phyloP scores from a whole-genome alignment of 345 rosid genomes.

The Noccaea bulbosa region DNA sequence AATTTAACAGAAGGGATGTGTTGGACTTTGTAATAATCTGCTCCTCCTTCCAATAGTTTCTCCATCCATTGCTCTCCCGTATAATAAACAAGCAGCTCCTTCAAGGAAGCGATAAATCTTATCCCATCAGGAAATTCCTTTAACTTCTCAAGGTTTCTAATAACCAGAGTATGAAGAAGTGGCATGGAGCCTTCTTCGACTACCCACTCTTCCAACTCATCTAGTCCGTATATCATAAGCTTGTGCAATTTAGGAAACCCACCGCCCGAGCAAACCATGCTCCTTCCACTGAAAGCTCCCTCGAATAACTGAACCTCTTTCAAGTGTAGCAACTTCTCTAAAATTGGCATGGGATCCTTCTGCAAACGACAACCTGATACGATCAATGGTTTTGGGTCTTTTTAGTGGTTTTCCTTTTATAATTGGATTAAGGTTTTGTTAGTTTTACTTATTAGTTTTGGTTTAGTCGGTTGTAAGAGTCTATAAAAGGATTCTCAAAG shows the following conservation, averaged over 20 bases:
- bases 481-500: too few relatives aligned
- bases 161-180: background rate
- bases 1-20: background rate
- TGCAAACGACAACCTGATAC: background rate
- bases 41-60: background rate
- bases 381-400: too few relatives aligned
- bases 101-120: background rate
- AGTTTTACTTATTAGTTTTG: too few relatives aligned
- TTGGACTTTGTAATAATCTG: background rate
- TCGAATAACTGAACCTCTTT: too few relatives aligned
- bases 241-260: background rate
- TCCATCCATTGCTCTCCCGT: background rate
- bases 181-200: constrained; percentile 6
- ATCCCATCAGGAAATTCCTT: background rate
- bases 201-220: background rate
- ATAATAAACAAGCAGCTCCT: background rate
- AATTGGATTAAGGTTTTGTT: too few relatives aligned
- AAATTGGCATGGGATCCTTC: background rate
- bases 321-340: background rate
- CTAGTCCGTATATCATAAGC: background rate
- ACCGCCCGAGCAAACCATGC: background rate
- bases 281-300: background rate
- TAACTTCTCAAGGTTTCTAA: background rate
- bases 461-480: too few relatives aligned
- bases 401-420: too few relatives aligned